These are phyloP conservation scores for Saposhnikovia divaricata DNA, from an alignment of 129 eudicot species.

Conservation along the genomic window DNA sequence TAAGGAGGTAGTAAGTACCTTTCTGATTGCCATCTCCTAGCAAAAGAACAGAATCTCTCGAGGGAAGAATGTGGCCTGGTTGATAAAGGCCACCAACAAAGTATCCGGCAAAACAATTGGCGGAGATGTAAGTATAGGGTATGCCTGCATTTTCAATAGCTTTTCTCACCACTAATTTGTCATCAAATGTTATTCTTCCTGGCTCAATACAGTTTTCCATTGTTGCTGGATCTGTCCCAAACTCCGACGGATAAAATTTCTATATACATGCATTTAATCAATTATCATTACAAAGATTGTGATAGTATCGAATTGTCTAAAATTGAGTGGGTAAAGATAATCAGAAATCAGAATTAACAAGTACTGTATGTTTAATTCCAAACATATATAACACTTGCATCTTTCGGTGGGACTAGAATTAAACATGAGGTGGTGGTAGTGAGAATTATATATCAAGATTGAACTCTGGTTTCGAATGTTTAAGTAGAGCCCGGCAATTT, in stretches of 20 bases:
- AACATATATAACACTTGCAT: too few species aligned
- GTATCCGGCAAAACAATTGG: conserved; percentile 39
- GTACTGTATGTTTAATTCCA: too few species aligned
- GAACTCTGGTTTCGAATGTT: too few species aligned
- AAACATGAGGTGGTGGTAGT: too few species aligned
- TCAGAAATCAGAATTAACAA: background rate
- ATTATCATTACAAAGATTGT: background rate
- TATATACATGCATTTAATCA: background rate
- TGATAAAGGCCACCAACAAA: conserved; percentile 50
- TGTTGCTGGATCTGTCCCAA: conserved; percentile 32
- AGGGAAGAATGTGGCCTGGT: conserved; percentile 42
- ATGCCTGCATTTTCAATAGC: conserved; percentile 27
- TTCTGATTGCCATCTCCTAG: conserved; percentile 48
- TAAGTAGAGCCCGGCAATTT: too few species aligned
- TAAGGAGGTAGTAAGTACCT: conserved; percentile 17
- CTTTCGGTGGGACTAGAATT: too few species aligned
- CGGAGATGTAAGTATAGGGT: conserved; percentile 23
- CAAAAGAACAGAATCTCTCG: conserved; percentile 32
- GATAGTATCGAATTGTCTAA: too few species aligned
- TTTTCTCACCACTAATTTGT: conserved; percentile 26
- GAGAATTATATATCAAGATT: too few species aligned
- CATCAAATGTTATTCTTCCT: conserved; percentile 28
- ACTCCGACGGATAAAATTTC: conserved; percentile 36
- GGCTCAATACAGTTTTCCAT: conserved; percentile 31
- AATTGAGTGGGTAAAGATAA: too few species aligned